phyloP scores from a whole-genome alignment of 2,329 filamentous ascomycete species.

The Emmonsia crescens region DNA sequence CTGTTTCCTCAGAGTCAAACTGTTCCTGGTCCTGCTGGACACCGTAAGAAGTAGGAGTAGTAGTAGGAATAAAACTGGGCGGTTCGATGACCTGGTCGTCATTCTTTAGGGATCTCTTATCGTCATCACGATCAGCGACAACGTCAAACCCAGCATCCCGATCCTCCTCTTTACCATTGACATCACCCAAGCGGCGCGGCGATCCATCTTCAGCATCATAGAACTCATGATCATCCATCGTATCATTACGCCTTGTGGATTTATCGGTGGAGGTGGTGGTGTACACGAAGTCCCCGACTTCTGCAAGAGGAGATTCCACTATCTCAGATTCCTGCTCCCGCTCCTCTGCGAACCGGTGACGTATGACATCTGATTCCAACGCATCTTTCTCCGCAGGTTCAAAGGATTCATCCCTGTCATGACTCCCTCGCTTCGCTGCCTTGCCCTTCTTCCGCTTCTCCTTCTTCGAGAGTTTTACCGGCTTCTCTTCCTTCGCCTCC shows the following conservation, averaged over 20 bases:
- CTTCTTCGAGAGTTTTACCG: constrained; percentile 7
- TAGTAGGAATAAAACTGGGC: not conserved
- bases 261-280: not conserved
- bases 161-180: not conserved
- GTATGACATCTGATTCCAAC: not conserved
- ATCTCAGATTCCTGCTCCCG: not conserved
- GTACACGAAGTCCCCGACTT: not conserved
- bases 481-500: not conserved
- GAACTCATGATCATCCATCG: constrained; percentile 1
- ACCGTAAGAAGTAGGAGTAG: not conserved
- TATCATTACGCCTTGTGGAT: not conserved
- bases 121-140: not conserved
- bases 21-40: not conserved
- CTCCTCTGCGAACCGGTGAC: not conserved
- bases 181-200: not conserved
- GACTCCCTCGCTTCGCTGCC: constrained; percentile 24
- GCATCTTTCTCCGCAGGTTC: not conserved
- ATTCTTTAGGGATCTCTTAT: not conserved
- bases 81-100: not conserved
- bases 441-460: constrained; percentile 32
- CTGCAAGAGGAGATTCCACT: not conserved
- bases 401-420: constrained; percentile 15
- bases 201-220: constrained; percentile 11
- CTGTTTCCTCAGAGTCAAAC: not conserved
- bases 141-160: not conserved